Evolutionary conservation across 495 filamentous ascomycete genomes (phyloP).

Genomic region (Neurospora sp.): DNA sequence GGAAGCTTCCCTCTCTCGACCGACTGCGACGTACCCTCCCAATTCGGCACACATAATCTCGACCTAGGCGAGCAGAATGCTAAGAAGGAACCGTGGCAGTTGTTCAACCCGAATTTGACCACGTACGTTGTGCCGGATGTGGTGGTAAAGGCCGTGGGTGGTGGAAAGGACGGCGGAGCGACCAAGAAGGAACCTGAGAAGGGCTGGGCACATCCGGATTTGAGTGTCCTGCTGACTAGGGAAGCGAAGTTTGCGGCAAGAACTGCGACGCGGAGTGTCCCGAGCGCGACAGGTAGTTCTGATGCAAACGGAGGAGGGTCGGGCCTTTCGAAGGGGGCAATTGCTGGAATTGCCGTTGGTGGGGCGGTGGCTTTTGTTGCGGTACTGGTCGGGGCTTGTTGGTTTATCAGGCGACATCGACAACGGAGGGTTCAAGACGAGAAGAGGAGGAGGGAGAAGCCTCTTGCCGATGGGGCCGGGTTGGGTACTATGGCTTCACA

Average conservation of each 20-base stretch:
- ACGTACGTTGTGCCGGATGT: slow-evolving; percentile 50
- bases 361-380: slow-evolving; percentile 4
- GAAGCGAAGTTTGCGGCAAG: slow-evolving; percentile 16
- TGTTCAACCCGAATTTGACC: slow-evolving; percentile 22
- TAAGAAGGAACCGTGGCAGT: slow-evolving; percentile 19
- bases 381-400: slow-evolving; percentile 1
- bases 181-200: slow-evolving; percentile 52
- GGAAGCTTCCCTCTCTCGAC: slow-evolving; percentile 51
- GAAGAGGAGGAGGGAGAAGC: background rate
- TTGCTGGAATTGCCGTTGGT: slow-evolving; percentile 20
- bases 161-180: slow-evolving; percentile 49
- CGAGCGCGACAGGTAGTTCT: slow-evolving; percentile 1
- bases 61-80: slow-evolving; percentile 37
- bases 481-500: background rate
- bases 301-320: background rate
- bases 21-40: slow-evolving; percentile 53
- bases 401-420: slow-evolving; percentile 7
- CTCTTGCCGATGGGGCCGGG: background rate
- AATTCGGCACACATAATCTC: slow-evolving; percentile 53
- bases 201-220: slow-evolving; percentile 21
- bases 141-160: slow-evolving; percentile 53
- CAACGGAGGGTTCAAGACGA: background rate
- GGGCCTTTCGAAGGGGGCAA: slow-evolving; percentile 16
- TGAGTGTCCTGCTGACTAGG: slow-evolving; percentile 19
- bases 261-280: slow-evolving; percentile 13